Evolutionary conservation across 2,329 filamentous ascomycete genomes (phyloP), one percentile per base, ranked within the genome.

Genomic region (Zymoseptoria tritici): DNA sequence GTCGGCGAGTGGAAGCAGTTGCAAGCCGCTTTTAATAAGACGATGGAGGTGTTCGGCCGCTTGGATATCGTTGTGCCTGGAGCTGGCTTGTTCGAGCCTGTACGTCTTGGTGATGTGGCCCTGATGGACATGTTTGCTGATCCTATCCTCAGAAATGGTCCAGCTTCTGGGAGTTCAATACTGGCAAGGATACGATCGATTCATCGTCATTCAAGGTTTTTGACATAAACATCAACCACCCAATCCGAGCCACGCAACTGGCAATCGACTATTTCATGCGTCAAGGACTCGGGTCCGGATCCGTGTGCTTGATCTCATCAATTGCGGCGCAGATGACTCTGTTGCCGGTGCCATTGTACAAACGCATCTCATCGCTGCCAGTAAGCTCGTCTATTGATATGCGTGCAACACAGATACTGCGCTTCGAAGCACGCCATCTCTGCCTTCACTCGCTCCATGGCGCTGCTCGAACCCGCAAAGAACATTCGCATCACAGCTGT

Each of bases 401-500:
- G 5, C 16, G 36, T 66, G 66, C 26, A 29, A 29, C 36, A 46
- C 50, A 52, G 50, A 52, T 52, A 52, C 50, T 21, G 50, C 13
- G 50, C 50, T 20, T 52, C 50, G 4, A 79, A 79, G 59, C 72
- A 75, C 54, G 76, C 65, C 20, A 71, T 79, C 58, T 73, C 71
- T 29, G 74, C 73, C 13, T 78, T 73, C 65, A 73, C 83, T 3
- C 77, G 81, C 57, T 76, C 74, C 4, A 67, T 85, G 19, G 77
- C 71, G 0, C 67, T 72, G 1, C 74, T 85, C 4, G 81, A 83
- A 24, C 54, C 57, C 16, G 66, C 65, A 2, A 66, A 79, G 29
- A 79, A 79, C 0, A 81, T 85, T 56, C 73, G 82, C 1, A 80
- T 85, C 11, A 83, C 81, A 11, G 81, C 77, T 6, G 81, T 85